Evolutionary conservation across 1,139 yeast species (phyloP), one percentile per base, ranked within the genome.

Genomic region (Debaryomyces psychrophilus): DNA sequence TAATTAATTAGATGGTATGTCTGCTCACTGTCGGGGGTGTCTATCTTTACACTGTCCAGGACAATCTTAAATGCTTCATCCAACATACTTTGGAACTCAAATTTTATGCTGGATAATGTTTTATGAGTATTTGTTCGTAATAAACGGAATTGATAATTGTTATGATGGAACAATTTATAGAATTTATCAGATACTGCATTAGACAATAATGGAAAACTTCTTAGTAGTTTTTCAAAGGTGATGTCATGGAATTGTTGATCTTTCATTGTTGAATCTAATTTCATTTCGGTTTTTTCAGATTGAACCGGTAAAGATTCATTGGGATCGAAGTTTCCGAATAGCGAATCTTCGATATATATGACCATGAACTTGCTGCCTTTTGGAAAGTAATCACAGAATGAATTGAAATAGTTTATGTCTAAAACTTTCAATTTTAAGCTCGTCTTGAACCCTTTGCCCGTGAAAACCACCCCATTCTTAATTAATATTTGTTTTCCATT

Each of bases 401-500:
- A 69, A 49, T 68, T 63, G 54, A 83, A 62, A 57, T 73, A 67
- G 45, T 72, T 61, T 63, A 79, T 55, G 4, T 71, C 65, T 2
- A 73, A 44, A 3, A 88, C 76, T 44, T 64, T 68, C 20, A 80
- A 64, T 39, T 73, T 69, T 34, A 77, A 64, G 43, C 81, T 73
- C 43, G 64, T 61, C 51, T 73, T 77, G 62, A 82, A 87, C 0
- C 90, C 87, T 50, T 72, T 79, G 0, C 81, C 80, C 0, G 85
- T 75, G 53, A 76, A 73, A 0, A 87, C 61, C 48, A 64, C 58
- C 26, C 83, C 83, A 51, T 82, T 82, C 57, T 81, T 82, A 25
- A 87, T 68, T 4, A 79, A 61, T 1, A 87, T 64, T 46, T 82
- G 84, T 56, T 79, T 80, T 25, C 82, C 82, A 58, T 79, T 86